Conservation (phyloP, 2,329 filamentous ascomycete genomes). For the Alternaria angustiovoidea region DNA sequence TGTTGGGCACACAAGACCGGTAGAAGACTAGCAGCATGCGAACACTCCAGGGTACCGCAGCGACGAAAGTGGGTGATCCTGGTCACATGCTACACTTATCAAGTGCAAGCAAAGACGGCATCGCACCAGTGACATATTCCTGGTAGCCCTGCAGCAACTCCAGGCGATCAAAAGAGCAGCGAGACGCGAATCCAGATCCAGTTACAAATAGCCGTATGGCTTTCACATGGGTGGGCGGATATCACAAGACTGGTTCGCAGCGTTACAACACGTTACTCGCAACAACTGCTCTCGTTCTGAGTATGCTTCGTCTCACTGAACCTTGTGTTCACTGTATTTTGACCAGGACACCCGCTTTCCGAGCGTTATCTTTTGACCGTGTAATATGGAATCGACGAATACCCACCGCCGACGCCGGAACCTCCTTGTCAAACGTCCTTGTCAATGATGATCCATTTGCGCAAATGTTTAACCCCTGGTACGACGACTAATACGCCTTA, state of each 20-base stretch:
- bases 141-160: slow-evolving; percentile 22
- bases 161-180: slow-evolving; percentile 17
- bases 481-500: slow-evolving; percentile 71
- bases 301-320: slow-evolving; percentile 24
- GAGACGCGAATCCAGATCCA: slow-evolving; percentile 21
- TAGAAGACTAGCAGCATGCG: slow-evolving; percentile 44
- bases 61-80: slow-evolving; percentile 38
- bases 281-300: slow-evolving; percentile 15
- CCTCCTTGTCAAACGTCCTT: slow-evolving; percentile 34
- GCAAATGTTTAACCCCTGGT: slow-evolving; percentile 42
- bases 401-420: slow-evolving; percentile 31
- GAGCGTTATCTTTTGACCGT: slow-evolving; percentile 33
- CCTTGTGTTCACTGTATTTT: slow-evolving; percentile 25
- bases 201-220: slow-evolving; percentile 20
- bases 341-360: slow-evolving; percentile 34
- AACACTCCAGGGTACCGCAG: slow-evolving; percentile 36
- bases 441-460: slow-evolving; percentile 32
- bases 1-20: slow-evolving; percentile 45
- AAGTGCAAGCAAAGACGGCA: slow-evolving; percentile 25
- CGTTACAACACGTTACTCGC: slow-evolving; percentile 21
- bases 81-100: slow-evolving; percentile 20
- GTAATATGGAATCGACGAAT: slow-evolving; percentile 35
- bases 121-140: slow-evolving; percentile 24
- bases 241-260: slow-evolving; percentile 30
- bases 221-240: slow-evolving; percentile 25